Evolutionary conservation across 1,284 basidiomycete genomes (phyloP).

Genomic region (Exobasidium cylindrosporum): DNA sequence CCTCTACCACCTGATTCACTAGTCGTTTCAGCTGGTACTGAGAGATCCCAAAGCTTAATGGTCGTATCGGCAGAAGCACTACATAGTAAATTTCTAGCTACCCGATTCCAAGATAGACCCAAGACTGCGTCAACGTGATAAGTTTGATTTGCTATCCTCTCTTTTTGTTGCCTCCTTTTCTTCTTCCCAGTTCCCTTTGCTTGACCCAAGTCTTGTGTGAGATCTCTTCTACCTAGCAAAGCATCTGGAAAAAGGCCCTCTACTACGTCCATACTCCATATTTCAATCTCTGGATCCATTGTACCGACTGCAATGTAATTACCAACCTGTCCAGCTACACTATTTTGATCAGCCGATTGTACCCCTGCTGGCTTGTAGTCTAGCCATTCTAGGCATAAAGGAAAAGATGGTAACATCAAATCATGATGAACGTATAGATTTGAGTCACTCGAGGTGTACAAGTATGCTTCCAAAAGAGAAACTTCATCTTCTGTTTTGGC

Average conservation of each 20-base stretch:
- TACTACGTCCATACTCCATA: slow-evolving; percentile 91
- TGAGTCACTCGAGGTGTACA: slow-evolving; percentile 48
- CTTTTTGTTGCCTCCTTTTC: slow-evolving; percentile 79
- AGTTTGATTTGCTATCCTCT: slow-evolving; percentile 66
- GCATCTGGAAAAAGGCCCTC: slow-evolving; percentile 92
- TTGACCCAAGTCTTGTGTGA: slow-evolving; percentile 34
- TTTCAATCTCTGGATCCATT: slow-evolving; percentile 96
- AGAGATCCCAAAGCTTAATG: slow-evolving; percentile 96
- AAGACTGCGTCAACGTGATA: slow-evolving; percentile 93
- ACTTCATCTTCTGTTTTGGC: slow-evolving; percentile 97
- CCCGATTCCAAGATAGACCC: slow-evolving; percentile 83
- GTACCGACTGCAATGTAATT: slow-evolving; percentile 96
- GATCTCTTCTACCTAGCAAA: slow-evolving; percentile 77
- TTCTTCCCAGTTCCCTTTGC: slow-evolving; percentile 53
- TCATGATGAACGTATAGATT: slow-evolving; percentile 97
- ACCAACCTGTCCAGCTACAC: slow-evolving; percentile 62
- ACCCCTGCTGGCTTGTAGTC: slow-evolving; percentile 72
- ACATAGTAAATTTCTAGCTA: slow-evolving; percentile 82
- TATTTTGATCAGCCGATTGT: slow-evolving; percentile 33
- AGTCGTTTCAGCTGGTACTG: slow-evolving; percentile 56
- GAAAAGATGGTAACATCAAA: slow-evolving; percentile 94
- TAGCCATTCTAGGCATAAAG: slow-evolving; percentile 98
- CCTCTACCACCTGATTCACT: slow-evolving; percentile 31
- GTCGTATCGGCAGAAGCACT: slow-evolving; percentile 91
- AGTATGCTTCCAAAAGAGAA: slow-evolving; percentile 74